Base-by-base conservation (phyloP, 2,329 filamentous ascomycete genomes). In the Ascocoryne sarcoides region DNA sequence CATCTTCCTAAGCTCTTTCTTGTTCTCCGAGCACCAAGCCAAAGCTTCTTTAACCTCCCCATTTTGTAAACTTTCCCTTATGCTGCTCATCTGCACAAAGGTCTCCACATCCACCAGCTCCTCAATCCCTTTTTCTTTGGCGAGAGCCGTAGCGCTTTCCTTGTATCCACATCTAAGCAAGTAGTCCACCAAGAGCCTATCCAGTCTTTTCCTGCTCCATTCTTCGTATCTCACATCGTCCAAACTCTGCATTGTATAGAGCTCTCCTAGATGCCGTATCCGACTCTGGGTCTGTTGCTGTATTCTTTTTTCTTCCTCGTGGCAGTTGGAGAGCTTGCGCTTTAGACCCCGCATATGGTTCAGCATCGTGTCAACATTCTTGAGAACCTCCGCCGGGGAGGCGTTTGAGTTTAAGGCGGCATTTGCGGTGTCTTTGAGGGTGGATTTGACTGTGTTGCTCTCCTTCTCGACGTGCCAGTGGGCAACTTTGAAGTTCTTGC, bases 201-300 rank as follows among this genome's bases (percentile, higher is more conserved):
- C 84, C 32, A 98, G 69, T 16, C 92, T 72, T 29, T 76, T 76
- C 40, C 85, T 76, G 45, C 83, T 86, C 92, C 92, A 98, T 42
- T 76, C 70, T 58, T 96, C 90, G 64, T 96, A 98, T 58, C 87
- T 87, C 52, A 94, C 87, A 60, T 98, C 92, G 38, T 87, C 84
- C 46, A 95, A 70, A 45, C 78, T 84, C 42, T 82, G 75, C 54
- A 96, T 85, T 32, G 73, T 65, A 61, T 92, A 86, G 4, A 98
- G 70, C 51, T 88, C 79, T 51, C 85, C 76, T 23, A 98, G 69
- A 63, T 98, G 89, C 18, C 75, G 68, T 43, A 94, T 79, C 21
- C 92, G 77, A 47, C 84, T 82, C 39, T 78, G 76, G 20, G 84
- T 76, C 55, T 93, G 82, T 5, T 71, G 70, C 57, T 94, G 84